phyloP scores from a whole-genome alignment of 306 rosid species.

The Myrica gale region DNA sequence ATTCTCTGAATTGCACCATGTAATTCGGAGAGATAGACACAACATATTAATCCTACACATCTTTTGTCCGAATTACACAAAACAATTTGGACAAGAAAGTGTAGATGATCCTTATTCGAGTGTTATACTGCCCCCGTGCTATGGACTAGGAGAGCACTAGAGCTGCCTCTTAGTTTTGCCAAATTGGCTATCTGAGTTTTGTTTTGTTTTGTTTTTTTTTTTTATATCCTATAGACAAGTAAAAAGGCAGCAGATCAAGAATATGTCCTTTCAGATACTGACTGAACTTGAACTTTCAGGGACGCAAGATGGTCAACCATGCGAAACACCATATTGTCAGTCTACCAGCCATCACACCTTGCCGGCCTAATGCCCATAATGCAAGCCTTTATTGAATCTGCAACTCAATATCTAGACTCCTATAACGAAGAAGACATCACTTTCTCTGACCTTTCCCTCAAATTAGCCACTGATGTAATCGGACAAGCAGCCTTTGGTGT shows the following conservation, averaged over 20 bases:
- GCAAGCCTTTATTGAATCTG: constrained; percentile 75
- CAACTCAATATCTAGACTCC: constrained; percentile 60
- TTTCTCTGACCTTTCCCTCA: constrained; percentile 72
- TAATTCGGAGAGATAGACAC: no score
- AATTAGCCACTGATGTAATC: constrained; percentile 72
- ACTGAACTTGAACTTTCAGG: constrained; percentile 45
- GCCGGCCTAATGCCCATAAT: constrained; percentile 73
- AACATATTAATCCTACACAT: no score
- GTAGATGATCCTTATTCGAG: no score
- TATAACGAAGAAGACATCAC: constrained; percentile 40
- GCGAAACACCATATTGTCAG: constrained; percentile 72
- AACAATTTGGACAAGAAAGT: no score
- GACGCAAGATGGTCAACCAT: constrained; percentile 85
- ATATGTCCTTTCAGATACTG: neutral
- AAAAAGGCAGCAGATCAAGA: neutral
- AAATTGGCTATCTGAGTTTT: neutral
- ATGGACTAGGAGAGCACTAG: neutral
- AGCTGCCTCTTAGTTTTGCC: neutral
- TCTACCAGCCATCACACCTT: constrained; percentile 80
- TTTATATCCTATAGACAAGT: neutral
- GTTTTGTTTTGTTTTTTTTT: neutral
- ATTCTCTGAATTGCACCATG: no score
- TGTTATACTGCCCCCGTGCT: no score
- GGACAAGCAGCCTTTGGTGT: constrained; percentile 96
- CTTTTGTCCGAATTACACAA: no score